These are phyloP conservation scores for Nemophila menziesii DNA, from an alignment of 257 asterid genomes.

Conservation along the genomic window DNA sequence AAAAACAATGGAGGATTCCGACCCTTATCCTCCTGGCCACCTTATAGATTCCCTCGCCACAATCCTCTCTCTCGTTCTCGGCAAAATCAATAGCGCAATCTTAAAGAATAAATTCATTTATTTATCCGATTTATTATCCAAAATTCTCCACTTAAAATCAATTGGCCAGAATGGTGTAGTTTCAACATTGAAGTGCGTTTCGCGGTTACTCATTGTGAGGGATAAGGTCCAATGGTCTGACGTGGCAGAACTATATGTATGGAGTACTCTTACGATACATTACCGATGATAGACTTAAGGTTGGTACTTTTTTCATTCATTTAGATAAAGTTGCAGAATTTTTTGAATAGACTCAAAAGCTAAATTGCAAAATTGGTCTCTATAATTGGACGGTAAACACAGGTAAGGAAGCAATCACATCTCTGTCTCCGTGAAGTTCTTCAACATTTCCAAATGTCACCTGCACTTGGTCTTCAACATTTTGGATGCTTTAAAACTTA, in stretches of 20 bases:
- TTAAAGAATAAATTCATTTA: conserved; percentile 32
- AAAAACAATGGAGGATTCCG: too few species aligned
- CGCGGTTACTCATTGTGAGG: conserved; percentile 40
- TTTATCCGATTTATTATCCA: conserved; percentile 36
- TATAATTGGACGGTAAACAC: conserved; percentile 21
- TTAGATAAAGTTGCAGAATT: neutral
- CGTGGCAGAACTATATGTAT: conserved; percentile 40
- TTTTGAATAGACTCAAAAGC: neutral
- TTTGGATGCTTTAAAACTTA: conserved; percentile 65
- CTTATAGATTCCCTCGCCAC: conserved; percentile 55
- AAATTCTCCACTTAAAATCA: conserved; percentile 26
- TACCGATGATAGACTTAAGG: conserved; percentile 56
- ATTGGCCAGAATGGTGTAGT: conserved; percentile 44
- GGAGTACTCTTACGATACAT: conserved; percentile 36
- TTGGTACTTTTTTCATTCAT: conserved; percentile 9
- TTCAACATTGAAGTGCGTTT: conserved; percentile 50
- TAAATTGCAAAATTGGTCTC: too few species aligned
- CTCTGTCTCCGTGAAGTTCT: conserved; percentile 46
- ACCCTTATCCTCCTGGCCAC: conserved; percentile 36
- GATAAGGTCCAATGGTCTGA: conserved; percentile 52
- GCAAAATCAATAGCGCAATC: conserved; percentile 24
- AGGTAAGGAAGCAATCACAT: conserved; percentile 77
- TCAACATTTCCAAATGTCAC: conserved; percentile 31
- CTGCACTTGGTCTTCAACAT: conserved; percentile 42
- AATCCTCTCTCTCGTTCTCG: conserved; percentile 42